Base-by-base conservation (phyloP, 768 basidiomycete genomes). In the Amanita inopinata region DNA sequence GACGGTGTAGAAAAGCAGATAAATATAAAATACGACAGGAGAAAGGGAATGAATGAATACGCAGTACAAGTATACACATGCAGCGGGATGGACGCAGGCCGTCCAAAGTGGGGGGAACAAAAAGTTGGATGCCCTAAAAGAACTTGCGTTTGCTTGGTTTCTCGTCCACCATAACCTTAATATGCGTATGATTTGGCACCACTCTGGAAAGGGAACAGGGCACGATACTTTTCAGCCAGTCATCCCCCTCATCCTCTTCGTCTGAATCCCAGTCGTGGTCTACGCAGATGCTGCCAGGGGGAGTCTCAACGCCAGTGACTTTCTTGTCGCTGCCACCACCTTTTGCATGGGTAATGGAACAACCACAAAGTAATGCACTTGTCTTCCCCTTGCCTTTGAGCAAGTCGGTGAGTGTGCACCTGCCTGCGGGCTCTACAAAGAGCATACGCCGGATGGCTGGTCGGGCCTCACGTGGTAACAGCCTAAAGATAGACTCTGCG, bases 401-500 rank as follows among this genome's bases (percentile, higher is more conserved):
- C 37, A 99, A 63, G 58, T 97, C 91, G 8, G 89, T 85, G 44
- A 99, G 74, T 20, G 96, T 97, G 58, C 91, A 94, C 30, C 96
- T 80, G 36, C 82, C 77, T 12, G 73, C 66, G 3, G 94, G 88
- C 56, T 98, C 94, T 36, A 97, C 76, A 52, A 78, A 82, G 52
- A 99, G 69, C 96, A 99, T 99, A 41, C 92, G 77, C 46, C 90
- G 84, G 46, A 99, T 72, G 10, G 86, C 89, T 5, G 82, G 73
- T 30, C 96, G 77, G 10, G 90, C 80, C 64, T 99, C 94, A 41
- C 96, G 82, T 1, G 96, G 96, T 17, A 99, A 73, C 7, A 98
- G 71, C 14, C 94, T 80, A 71, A 99, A 98, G 55, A 99, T 96
- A 5, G 90, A 92, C 59, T 98, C 94, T 19, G 89, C 80, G 14